A percentile compares a stretch with the other conserved stretches of the same genome.
phyloP scores from a whole-genome alignment of 1,284 basidiomycete genomes.

The Wallemia mellicola region DNA sequence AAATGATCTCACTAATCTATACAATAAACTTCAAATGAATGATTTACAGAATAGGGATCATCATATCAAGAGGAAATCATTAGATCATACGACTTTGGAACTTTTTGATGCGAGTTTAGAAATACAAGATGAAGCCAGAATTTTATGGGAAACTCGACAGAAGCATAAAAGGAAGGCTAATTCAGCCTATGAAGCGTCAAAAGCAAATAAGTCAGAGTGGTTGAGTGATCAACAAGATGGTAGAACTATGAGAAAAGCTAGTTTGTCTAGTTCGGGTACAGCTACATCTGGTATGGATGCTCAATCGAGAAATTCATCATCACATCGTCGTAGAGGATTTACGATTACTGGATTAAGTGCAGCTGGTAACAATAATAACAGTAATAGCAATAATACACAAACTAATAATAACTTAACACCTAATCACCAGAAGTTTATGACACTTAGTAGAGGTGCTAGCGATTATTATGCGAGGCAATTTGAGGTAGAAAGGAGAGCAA shows the following conservation, averaged over 20 bases:
- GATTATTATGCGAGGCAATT: neutral
- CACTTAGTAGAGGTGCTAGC: neutral
- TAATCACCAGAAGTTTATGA: neutral
- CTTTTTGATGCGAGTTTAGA: neutral
- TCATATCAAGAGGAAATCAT: neutral
- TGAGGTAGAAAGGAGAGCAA: neutral
- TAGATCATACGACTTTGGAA: neutral
- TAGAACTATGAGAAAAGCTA: neutral
- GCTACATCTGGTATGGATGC: neutral
- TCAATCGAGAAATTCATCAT: neutral
- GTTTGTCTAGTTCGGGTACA: neutral
- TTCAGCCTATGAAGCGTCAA: neutral
- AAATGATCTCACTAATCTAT: neutral
- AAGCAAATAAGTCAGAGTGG: neutral
- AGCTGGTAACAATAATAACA: neutral
- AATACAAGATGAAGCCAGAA: neutral
- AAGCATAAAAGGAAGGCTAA: neutral
- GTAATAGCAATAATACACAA: too few species aligned
- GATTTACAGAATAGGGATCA: neutral
- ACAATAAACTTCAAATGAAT: neutral
- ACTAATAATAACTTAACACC: neutral
- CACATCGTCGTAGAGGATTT: neutral
- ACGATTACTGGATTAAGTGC: neutral
- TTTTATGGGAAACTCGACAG: neutral
- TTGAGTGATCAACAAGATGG: neutral